Evolutionary conservation across 2,329 filamentous ascomycete genomes (phyloP), one percentile per base, ranked within the genome.

Genomic region (Trichoderma oligosporum): DNA sequence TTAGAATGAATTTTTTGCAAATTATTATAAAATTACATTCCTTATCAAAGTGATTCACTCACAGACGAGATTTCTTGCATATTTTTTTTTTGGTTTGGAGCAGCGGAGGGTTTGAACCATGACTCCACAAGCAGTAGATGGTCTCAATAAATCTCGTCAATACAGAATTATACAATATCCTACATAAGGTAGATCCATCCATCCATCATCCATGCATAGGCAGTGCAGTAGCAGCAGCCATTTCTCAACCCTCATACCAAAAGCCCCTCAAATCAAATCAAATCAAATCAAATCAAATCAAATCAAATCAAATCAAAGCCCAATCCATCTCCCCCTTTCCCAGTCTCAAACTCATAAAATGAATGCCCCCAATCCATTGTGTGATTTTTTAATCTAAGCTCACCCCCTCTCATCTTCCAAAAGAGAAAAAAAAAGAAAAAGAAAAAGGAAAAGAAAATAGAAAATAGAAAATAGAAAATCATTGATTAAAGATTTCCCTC

Each of bases 151-250:
- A 45, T 45, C 24, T 16, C 29, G 7, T 45, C 24, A 45, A 25
- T 45, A 45, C 41, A 45, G 24, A 29, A 45, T 44, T 27, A 44
- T 45, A 45, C 41, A 45, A n/a, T 45, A 45, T 45, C 41, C 24
- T 45, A 45, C 41, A 45, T 27, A n/a, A n/a, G n/a, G n/a, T n/a
- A n/a, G n/a, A n/a, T n/a, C n/a, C n/a, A n/a, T n/a, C n/a, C n/a
- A n/a, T n/a, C n/a, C n/a, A n/a, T 18, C 24, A 45, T 45, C 16
- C 24, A 45, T 16, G 16, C 24, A 24, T 16, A 22, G 41, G n/a
- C 41, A 25, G 29, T 22, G 9, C 18, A 27, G 41, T 29, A n/a
- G n/a, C n/a, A n/a, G n/a, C n/a, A n/a, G 14, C 14, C 35, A 12
- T 7, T 16, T 16, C 3, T 16, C 35, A 36, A 16, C n/a, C 24